Percentiles rank a stretch among this genome's conserved stretches.
phyloP scores from a whole-genome alignment of 2,329 filamentous ascomycete species.

The Chlorencoelia australis region DNA sequence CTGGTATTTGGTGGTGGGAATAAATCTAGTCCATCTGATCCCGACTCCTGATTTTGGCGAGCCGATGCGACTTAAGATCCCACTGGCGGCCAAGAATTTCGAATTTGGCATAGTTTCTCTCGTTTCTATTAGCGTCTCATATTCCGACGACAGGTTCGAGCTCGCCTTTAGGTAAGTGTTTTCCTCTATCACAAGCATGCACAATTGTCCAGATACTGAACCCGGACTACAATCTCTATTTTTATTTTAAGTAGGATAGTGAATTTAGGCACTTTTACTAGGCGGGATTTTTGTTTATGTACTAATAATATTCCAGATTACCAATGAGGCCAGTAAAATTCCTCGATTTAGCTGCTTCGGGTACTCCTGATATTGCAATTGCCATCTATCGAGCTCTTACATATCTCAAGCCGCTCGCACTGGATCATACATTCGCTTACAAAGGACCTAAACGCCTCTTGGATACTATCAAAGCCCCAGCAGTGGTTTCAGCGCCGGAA shows the following conservation, averaged over 20 bases:
- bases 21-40: conserved; percentile 59
- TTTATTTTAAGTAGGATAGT: too few relatives aligned
- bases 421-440: conserved; percentile 51
- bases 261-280: too few relatives aligned
- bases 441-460: conserved; percentile 46
- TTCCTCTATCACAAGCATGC: too few relatives aligned
- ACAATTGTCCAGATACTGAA: too few relatives aligned
- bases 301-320: conserved; percentile 18
- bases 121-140: conserved; percentile 46
- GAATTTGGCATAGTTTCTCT: conserved; percentile 56
- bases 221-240: too few relatives aligned
- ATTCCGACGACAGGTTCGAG: conserved; percentile 56
- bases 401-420: conserved; percentile 55
- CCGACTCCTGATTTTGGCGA: conserved; percentile 49
- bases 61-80: conserved; percentile 33
- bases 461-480: conserved; percentile 33
- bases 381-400: conserved; percentile 51
- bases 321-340: conserved; percentile 45
- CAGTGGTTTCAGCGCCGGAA: conserved; percentile 44
- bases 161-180: conserved; percentile 43
- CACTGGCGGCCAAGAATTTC: conserved; percentile 34
- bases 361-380: conserved; percentile 53
- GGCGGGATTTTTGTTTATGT: too few relatives aligned
- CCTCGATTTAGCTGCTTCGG: conserved; percentile 52
- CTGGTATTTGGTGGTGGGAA: conserved; percentile 58